Evolutionary conservation across 1,284 basidiomycete species (phyloP).

Genomic region (Dichomitus squalens): DNA sequence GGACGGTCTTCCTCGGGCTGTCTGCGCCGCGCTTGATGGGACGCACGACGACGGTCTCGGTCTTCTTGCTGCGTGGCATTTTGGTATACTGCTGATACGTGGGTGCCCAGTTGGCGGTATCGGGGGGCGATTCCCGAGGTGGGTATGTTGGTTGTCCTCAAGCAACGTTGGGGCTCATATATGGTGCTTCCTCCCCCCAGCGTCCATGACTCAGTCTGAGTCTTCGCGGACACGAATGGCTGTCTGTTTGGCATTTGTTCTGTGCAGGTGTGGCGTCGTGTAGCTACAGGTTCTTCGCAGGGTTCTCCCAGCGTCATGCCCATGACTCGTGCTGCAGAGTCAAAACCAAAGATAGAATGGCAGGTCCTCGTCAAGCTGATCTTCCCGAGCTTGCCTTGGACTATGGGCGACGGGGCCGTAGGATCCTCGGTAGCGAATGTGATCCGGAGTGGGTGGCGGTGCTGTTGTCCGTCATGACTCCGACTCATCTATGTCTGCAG

Average conservation of each 20-base stretch:
- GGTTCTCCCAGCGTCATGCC: not conserved
- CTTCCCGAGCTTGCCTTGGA: too few species aligned
- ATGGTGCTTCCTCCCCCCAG: not conserved
- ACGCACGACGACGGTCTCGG: constrained; percentile 9
- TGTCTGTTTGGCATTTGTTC: not conserved
- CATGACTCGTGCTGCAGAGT: not conserved
- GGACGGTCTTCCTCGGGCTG: constrained; percentile 8
- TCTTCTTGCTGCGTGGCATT: constrained; percentile 14
- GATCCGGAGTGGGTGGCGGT: too few species aligned
- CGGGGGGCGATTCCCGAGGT: not conserved
- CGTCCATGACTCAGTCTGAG: not conserved
- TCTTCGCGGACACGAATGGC: not conserved
- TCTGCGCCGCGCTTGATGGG: constrained; percentile 7
- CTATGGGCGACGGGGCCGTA: not conserved
- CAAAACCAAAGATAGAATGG: too few species aligned
- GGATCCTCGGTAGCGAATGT: too few species aligned
- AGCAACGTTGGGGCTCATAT: not conserved
- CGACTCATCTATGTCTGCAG: too few species aligned
- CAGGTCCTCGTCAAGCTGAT: too few species aligned
- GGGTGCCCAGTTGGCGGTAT: not conserved
- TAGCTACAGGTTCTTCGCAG: not conserved
- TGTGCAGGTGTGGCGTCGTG: not conserved
- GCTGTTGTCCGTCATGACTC: too few species aligned
- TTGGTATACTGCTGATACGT: not conserved
- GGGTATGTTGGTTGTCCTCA: not conserved